Conservation (phyloP, 352 stramenopile genomes). For the Phytophthora citricola region DNA sequence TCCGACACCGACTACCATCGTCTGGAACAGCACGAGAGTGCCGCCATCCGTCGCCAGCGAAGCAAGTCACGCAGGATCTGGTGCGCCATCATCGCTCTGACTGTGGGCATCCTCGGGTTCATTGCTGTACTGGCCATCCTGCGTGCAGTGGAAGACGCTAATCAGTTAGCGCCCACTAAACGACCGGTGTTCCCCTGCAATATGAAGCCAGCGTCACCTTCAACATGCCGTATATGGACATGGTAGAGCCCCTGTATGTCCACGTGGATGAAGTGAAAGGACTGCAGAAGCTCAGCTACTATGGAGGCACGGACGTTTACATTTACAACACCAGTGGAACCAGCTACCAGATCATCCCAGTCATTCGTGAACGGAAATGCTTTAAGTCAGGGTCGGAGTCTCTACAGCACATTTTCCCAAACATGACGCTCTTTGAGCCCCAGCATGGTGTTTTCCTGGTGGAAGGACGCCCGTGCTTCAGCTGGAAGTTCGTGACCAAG, state of each 20-base stretch:
- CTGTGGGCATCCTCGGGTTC: constrained; percentile 80
- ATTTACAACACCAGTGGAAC: constrained; percentile 84
- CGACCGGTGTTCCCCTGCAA: constrained; percentile 74
- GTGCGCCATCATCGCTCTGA: constrained; percentile 84
- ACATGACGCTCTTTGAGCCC: constrained; percentile 85
- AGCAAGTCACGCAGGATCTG: constrained; percentile 78
- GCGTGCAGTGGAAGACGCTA: constrained; percentile 81
- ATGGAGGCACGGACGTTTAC: constrained; percentile 88
- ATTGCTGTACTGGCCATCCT: constrained; percentile 85
- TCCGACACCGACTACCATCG: constrained; percentile 38
- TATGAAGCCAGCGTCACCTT: constrained; percentile 90
- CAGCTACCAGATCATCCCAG: constrained; percentile 86
- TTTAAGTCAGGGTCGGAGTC: constrained; percentile 60
- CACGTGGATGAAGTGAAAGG: constrained; percentile 77
- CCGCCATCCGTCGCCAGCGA: constrained; percentile 54
- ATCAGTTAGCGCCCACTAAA: constrained; percentile 72
- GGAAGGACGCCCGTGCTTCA: constrained; percentile 75
- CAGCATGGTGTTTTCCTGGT: constrained; percentile 83
- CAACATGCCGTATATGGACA: constrained; percentile 90
- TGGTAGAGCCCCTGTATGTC: constrained; percentile 89
- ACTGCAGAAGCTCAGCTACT: constrained; percentile 89
- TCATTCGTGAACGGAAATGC: constrained; percentile 80
- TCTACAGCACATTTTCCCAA: constrained; percentile 87
- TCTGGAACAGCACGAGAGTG: constrained; percentile 44
- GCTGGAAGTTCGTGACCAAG: constrained; percentile 83